A percentile compares a stretch with the other conserved stretches of the same genome.
phyloP scores from a whole-genome alignment of 2,329 filamentous ascomycete species.

The Colletotrichum cordylinicola region DNA sequence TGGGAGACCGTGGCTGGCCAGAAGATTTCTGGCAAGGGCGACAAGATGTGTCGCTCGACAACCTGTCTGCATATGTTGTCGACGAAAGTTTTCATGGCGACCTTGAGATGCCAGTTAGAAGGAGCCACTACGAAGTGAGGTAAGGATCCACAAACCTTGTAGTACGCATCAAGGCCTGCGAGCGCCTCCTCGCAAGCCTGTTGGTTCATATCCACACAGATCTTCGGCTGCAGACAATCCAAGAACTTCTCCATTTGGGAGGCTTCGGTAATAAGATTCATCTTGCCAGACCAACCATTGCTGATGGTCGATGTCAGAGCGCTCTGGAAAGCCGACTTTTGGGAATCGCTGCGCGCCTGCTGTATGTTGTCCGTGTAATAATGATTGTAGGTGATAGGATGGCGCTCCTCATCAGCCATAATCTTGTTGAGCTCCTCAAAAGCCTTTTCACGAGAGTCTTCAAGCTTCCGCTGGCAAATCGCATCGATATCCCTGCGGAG shows the following conservation, averaged over 20 bases:
- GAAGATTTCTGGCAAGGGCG: conserved; percentile 6
- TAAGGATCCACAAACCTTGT: conserved; percentile 13
- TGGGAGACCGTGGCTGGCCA: neutral
- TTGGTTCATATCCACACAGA: conserved; percentile 18
- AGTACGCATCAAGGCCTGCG: conserved; percentile 26
- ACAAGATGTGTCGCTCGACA: conserved; percentile 26
- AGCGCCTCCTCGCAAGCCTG: conserved; percentile 25
- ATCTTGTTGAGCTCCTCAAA: conserved; percentile 1
- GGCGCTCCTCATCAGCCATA: conserved; percentile 21
- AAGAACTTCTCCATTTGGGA: neutral
- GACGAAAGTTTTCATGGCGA: conserved; percentile 25
- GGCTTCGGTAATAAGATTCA: rapidly evolving
- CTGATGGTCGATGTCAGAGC: neutral
- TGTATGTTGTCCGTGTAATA: conserved; percentile 47
- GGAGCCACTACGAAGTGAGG: neutral
- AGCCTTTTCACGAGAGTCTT: neutral
- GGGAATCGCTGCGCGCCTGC: conserved; percentile 23
- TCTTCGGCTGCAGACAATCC: neutral
- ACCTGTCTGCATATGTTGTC: conserved; percentile 29
- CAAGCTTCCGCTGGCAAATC: neutral
- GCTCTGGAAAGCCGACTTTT: neutral
- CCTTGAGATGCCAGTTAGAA: neutral
- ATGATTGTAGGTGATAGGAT: conserved; percentile 61
- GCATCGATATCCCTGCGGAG: neutral
- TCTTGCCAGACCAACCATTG: rapidly evolving